Percentiles rank a stretch among this genome's conserved stretches.
These are phyloP conservation scores for Candida khao-thaluensis DNA, from an alignment of 805 yeast species.

Conservation along the genomic window DNA sequence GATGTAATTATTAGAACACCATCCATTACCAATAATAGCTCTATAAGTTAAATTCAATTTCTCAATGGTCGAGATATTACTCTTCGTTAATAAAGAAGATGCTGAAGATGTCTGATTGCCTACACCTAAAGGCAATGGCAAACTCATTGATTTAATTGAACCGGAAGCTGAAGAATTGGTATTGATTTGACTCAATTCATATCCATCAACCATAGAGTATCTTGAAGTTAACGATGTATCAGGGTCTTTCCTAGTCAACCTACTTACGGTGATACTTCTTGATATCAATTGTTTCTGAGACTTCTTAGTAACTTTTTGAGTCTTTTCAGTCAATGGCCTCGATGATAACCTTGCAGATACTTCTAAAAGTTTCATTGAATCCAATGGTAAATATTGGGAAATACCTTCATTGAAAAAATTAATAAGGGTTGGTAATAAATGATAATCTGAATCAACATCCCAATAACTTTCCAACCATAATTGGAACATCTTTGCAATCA, in stretches of 20 bases:
- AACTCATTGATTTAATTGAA: slow-evolving; percentile 39
- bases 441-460: slow-evolving; percentile 63
- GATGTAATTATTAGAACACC: slow-evolving; percentile 38
- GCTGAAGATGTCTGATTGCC: slow-evolving; percentile 43
- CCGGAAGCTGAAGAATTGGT: slow-evolving; percentile 46
- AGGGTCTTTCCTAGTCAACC: slow-evolving; percentile 30
- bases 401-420: slow-evolving; percentile 79
- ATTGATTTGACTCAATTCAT: slow-evolving; percentile 51
- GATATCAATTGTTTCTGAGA: slow-evolving; percentile 46
- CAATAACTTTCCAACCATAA: slow-evolving; percentile 91
- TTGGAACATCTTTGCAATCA: slow-evolving; percentile 68
- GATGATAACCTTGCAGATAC: slow-evolving; percentile 60
- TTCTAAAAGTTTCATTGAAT: slow-evolving; percentile 60
- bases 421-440: slow-evolving; percentile 63
- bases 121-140: slow-evolving; percentile 44
- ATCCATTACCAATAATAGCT: slow-evolving; percentile 47
- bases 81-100: slow-evolving; percentile 35
- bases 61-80: slow-evolving; percentile 46
- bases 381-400: slow-evolving; percentile 60
- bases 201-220: slow-evolving; percentile 55
- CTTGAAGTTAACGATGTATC: slow-evolving; percentile 21
- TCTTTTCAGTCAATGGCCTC: slow-evolving; percentile 48
- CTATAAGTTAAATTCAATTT: slow-evolving; percentile 53
- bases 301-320: slow-evolving; percentile 16
- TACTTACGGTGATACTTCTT: slow-evolving; percentile 45